These are phyloP conservation scores for Zangia roseola DNA, from an alignment of 768 basidiomycete genomes.

Conservation along the genomic window DNA sequence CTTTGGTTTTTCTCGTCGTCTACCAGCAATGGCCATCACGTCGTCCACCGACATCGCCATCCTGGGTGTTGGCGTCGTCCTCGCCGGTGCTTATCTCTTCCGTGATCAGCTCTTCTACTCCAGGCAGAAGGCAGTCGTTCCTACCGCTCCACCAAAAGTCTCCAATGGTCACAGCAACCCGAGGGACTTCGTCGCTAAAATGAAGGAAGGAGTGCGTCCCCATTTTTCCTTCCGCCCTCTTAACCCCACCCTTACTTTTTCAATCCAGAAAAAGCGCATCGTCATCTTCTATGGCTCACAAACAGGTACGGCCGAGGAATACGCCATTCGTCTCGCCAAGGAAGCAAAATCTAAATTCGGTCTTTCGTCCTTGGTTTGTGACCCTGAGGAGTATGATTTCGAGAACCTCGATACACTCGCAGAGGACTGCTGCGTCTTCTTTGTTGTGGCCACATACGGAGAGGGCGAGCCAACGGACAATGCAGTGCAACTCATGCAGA, in stretches of 20 bases:
- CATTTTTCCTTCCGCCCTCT: conserved; percentile 2
- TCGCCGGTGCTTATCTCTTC: conserved; percentile 81
- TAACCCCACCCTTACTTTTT: conserved; percentile 3
- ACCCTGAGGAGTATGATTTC: conserved; percentile 99
- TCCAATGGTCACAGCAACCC: conserved; percentile 79
- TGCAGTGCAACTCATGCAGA: conserved; percentile 92
- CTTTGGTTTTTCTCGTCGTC: neutral
- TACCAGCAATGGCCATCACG: conserved; percentile 50
- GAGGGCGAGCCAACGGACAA: conserved; percentile 99
- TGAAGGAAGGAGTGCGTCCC: conserved; percentile 81
- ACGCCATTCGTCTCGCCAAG: conserved; percentile 95
- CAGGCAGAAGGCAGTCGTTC: conserved; percentile 53
- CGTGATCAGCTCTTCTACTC: conserved; percentile 74
- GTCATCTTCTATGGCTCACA: conserved; percentile 99
- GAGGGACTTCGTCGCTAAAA: conserved; percentile 91
- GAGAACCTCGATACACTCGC: conserved; percentile 92
- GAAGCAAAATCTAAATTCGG: conserved; percentile 97
- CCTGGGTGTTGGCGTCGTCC: conserved; percentile 68
- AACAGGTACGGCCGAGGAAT: conserved; percentile 98
- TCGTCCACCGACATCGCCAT: conserved; percentile 73
- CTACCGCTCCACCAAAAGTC: conserved; percentile 42
- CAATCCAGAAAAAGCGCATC: conserved; percentile 84
- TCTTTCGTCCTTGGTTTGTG: conserved; percentile 92
- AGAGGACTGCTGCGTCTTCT: conserved; percentile 84
- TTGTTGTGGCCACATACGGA: conserved; percentile 97